A percentile compares a stretch with the other conserved stretches of the same genome.
Evolutionary conservation across 805 yeast species (phyloP).

Genomic region (Diddensiella transvaalensis): DNA sequence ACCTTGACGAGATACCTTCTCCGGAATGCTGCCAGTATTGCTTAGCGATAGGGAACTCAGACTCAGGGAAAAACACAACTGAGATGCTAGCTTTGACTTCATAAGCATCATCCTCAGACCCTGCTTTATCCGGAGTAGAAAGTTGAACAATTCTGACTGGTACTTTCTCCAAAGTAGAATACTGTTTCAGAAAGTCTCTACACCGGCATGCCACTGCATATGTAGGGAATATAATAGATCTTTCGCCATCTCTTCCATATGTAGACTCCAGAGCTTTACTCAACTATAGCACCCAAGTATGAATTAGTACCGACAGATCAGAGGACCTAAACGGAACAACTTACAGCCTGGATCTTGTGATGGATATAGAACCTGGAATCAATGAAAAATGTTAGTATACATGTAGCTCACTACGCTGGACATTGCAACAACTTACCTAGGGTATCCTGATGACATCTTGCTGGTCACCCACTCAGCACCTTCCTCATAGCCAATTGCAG

Average conservation of each 20-base stretch:
- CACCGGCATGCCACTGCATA: constrained; percentile 79
- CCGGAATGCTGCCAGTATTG: constrained; percentile 97
- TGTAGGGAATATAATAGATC: constrained; percentile 71
- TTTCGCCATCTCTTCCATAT: constrained; percentile 79
- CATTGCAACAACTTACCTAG: too few species aligned
- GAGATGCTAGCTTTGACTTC: constrained; percentile 68
- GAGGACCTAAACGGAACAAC: constrained; percentile 3
- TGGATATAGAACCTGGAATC: constrained; percentile 36
- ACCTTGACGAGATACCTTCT: constrained; percentile 88
- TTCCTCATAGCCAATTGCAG: constrained; percentile 88
- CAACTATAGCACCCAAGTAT: too few species aligned
- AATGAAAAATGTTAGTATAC: not conserved
- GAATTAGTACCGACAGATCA: too few species aligned
- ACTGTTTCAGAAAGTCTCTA: constrained; percentile 62
- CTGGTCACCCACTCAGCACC: constrained; percentile 77
- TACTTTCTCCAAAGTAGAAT: constrained; percentile 23
- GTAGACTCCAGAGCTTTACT: constrained; percentile 42
- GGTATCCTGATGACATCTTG: constrained; percentile 84
- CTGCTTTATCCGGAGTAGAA: constrained; percentile 41
- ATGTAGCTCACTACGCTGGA: constrained; percentile 45
- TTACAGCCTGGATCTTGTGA: constrained; percentile 34
- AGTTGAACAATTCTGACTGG: constrained; percentile 66
- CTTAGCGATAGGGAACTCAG: constrained; percentile 62
- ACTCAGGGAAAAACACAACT: constrained; percentile 69
- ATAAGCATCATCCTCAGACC: constrained; percentile 17